Evolutionary conservation across 768 basidiomycete species (phyloP).

Genomic region (Kwoniella dendrophila): DNA sequence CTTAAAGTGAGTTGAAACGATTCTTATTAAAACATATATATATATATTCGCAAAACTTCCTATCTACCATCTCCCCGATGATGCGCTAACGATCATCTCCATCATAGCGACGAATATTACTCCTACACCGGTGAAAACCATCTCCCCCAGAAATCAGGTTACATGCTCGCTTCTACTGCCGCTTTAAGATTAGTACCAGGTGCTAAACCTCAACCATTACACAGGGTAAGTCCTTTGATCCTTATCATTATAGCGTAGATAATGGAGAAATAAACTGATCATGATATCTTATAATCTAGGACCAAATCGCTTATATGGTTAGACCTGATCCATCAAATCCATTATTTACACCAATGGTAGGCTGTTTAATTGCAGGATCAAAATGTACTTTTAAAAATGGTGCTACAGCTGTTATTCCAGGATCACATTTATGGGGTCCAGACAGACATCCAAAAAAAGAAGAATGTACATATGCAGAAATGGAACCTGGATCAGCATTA

Average conservation of each 20-base stretch:
- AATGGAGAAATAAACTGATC: not conserved
- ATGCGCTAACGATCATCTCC: not conserved
- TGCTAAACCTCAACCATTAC: slow-evolving; percentile 21
- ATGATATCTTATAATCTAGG: slow-evolving; percentile 1
- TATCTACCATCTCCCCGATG: no score
- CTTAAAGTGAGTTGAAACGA: slow-evolving; percentile 16
- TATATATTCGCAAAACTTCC: no score
- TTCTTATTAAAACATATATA: not conserved
- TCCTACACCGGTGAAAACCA: slow-evolving; percentile 26
- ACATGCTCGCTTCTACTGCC: slow-evolving; percentile 25
- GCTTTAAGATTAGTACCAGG: slow-evolving; percentile 22
- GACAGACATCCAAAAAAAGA: slow-evolving; percentile 18
- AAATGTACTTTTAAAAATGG: slow-evolving; percentile 26
- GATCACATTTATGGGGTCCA: slow-evolving; percentile 21
- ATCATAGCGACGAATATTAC: slow-evolving; percentile 23
- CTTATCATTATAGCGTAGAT: not conserved
- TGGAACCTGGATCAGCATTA: slow-evolving; percentile 28
- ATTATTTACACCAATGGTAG: slow-evolving; percentile 23
- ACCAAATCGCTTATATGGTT: slow-evolving; percentile 24
- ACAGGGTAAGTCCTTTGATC: slow-evolving; percentile 19
- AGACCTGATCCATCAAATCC: slow-evolving; percentile 21
- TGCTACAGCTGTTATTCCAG: slow-evolving; percentile 23
- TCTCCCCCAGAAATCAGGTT: slow-evolving; percentile 25
- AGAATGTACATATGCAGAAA: slow-evolving; percentile 25
- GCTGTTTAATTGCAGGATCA: slow-evolving; percentile 26